These are phyloP conservation scores for Magnolia officinalis DNA, from an alignment of 164 flowering plant genomes.

Conservation along the genomic window DNA sequence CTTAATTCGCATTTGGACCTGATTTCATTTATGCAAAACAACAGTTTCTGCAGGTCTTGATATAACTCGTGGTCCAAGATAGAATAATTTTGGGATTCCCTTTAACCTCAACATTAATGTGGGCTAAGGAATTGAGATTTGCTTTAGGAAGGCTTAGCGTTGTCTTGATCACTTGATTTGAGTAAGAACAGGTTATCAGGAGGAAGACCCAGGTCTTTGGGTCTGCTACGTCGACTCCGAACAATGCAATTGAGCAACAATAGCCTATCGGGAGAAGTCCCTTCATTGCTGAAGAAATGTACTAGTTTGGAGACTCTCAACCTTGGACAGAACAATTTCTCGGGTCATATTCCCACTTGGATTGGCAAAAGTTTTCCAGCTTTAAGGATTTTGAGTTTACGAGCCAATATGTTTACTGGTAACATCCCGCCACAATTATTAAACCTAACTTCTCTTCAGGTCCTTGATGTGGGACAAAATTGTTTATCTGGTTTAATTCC, in stretches of 20 bases:
- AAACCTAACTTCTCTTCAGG: constrained; percentile 1
- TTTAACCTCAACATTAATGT: no score
- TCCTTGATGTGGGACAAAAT: neutral
- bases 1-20: no score
- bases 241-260: constrained; percentile 2
- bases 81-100: no score
- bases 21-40: no score
- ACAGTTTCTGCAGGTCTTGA: no score
- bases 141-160: no score
- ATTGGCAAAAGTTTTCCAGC: neutral
- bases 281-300: neutral
- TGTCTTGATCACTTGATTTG: neutral
- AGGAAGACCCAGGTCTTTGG: neutral
- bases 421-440: neutral
- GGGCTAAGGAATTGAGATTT: no score
- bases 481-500: constrained; percentile 38
- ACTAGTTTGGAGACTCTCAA: neutral
- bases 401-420: constrained; percentile 5
- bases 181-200: neutral
- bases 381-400: neutral
- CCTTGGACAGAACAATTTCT: constrained; percentile 5
- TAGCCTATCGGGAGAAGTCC: neutral
- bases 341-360: constrained; percentile 2
- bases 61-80: no score
- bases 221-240: neutral